Evolutionary conservation across 1,284 basidiomycete species (phyloP).

Genomic region (Cystobasidium pallidum): DNA sequence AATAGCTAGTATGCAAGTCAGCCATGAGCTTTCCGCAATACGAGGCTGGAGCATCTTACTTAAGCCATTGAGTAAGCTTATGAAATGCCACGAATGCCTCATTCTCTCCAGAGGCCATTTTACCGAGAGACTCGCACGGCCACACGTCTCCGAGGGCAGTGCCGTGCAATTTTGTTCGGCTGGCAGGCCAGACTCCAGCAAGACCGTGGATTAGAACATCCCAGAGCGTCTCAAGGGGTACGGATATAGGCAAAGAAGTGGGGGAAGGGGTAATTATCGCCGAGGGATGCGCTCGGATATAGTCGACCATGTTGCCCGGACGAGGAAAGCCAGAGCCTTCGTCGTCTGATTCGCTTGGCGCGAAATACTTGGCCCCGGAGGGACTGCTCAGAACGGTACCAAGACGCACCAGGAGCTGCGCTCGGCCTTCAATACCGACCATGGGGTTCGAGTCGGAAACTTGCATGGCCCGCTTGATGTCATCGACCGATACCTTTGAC

Average conservation of each 20-base stretch:
- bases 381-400: conserved; percentile 66
- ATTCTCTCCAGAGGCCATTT: conserved; percentile 54
- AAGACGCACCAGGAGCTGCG: conserved; percentile 73
- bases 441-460: conserved; percentile 77
- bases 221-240: conserved; percentile 67
- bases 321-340: conserved; percentile 57
- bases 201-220: conserved; percentile 78
- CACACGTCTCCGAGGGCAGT: conserved; percentile 85
- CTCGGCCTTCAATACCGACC: conserved; percentile 85
- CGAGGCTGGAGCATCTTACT: conserved; percentile 34
- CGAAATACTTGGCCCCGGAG: conserved; percentile 67
- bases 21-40: neutral
- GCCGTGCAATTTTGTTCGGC: conserved; percentile 68
- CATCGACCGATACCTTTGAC: conserved; percentile 66
- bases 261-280: conserved; percentile 59
- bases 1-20: conserved; percentile 61
- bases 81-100: conserved; percentile 87
- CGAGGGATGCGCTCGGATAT: conserved; percentile 60
- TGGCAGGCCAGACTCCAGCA: conserved; percentile 84
- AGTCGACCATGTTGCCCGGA: conserved; percentile 73
- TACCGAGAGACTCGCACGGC: conserved; percentile 63
- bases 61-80: conserved; percentile 91
- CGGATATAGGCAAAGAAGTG: conserved; percentile 61
- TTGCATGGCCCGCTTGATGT: conserved; percentile 75
- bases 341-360: conserved; percentile 59